Evolutionary conservation across 805 yeast genomes (phyloP).

Genomic region (Hanseniaspora guilliermondii): DNA sequence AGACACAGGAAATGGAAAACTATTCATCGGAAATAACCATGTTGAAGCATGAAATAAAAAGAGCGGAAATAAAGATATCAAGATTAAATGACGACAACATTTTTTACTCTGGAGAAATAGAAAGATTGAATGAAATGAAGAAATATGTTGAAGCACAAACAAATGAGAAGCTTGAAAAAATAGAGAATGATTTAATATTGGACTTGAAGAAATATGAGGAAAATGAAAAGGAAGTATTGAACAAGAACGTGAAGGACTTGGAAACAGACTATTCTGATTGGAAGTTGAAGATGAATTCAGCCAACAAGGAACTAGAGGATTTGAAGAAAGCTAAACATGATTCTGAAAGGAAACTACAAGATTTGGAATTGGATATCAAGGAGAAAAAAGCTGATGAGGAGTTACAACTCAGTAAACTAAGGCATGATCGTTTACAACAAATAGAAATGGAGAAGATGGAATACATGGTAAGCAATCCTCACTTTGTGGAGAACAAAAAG

Average conservation of each 20-base stretch:
- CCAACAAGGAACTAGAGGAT: conserved; percentile 18
- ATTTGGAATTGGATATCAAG: conserved; percentile 19
- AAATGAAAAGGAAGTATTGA: conserved; percentile 15
- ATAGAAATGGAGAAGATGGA: conserved; percentile 11
- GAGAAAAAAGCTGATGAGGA: conserved; percentile 17
- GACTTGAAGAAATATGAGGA: conserved; percentile 18
- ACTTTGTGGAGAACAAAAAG: not conserved
- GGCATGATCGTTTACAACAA: conserved; percentile 13
- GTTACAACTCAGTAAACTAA: conserved; percentile 9
- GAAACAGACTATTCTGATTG: not conserved
- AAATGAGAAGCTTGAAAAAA: conserved; percentile 19
- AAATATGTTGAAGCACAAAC: conserved; percentile 17
- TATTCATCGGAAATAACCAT: conserved; percentile 19
- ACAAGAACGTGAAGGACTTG: not conserved
- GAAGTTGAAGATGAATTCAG: not conserved
- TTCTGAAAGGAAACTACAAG: conserved; percentile 17
- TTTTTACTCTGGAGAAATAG: conserved; percentile 17
- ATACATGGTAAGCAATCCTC: not conserved
- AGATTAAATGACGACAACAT: conserved; percentile 19
- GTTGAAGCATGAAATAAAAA: conserved; percentile 21
- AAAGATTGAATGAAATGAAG: conserved; percentile 18
- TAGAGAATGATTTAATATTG: conserved; percentile 21
- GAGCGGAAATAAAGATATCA: conserved; percentile 18
- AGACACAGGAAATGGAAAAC: conserved; percentile 20
- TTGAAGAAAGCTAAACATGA: conserved; percentile 15